phyloP scores from a whole-genome alignment of 768 basidiomycete genomes.

The Collybia sordida region DNA sequence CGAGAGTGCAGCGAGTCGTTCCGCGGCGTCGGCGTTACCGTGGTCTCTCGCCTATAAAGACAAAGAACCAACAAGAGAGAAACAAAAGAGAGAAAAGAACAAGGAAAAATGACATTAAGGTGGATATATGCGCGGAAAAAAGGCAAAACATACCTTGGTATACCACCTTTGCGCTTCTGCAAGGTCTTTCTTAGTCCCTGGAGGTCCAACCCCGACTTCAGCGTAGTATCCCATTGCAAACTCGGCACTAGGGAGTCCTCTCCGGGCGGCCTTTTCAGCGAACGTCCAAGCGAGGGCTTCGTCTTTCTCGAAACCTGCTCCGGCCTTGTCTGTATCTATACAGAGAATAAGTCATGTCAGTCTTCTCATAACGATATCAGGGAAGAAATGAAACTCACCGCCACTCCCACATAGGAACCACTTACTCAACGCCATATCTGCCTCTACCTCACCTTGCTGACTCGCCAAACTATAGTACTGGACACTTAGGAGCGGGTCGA shows the following conservation, averaged over 20 bases:
- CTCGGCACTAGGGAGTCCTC: slow-evolving; percentile 78
- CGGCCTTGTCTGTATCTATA: slow-evolving; percentile 19
- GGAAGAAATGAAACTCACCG: slow-evolving; percentile 5
- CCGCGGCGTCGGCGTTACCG: slow-evolving; percentile 78
- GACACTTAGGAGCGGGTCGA: slow-evolving; percentile 86
- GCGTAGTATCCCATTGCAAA: slow-evolving; percentile 97
- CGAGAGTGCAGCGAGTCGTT: slow-evolving; percentile 69
- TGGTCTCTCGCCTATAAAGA: slow-evolving; percentile 72
- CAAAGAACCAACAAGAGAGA: too few species aligned
- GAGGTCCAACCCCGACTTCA: slow-evolving; percentile 87
- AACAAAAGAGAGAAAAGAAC: neutral
- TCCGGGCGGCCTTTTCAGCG: slow-evolving; percentile 81
- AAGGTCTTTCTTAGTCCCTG: slow-evolving; percentile 42
- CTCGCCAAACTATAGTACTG: slow-evolving; percentile 86
- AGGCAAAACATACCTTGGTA: slow-evolving; percentile 31
- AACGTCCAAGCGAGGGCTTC: slow-evolving; percentile 84
- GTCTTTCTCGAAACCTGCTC: slow-evolving; percentile 78
- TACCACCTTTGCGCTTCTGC: slow-evolving; percentile 80
- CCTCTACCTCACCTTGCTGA: slow-evolving; percentile 86
- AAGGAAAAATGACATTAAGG: neutral
- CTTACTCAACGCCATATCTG: slow-evolving; percentile 95
- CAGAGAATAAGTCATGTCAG: neutral
- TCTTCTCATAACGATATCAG: too few species aligned
- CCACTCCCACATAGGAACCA: slow-evolving; percentile 93
- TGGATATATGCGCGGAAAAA: too few species aligned